Evolutionary conservation across 2,329 filamentous ascomycete species (phyloP), one percentile per base, ranked within the genome.

Genomic region (Penicillium sp.): DNA sequence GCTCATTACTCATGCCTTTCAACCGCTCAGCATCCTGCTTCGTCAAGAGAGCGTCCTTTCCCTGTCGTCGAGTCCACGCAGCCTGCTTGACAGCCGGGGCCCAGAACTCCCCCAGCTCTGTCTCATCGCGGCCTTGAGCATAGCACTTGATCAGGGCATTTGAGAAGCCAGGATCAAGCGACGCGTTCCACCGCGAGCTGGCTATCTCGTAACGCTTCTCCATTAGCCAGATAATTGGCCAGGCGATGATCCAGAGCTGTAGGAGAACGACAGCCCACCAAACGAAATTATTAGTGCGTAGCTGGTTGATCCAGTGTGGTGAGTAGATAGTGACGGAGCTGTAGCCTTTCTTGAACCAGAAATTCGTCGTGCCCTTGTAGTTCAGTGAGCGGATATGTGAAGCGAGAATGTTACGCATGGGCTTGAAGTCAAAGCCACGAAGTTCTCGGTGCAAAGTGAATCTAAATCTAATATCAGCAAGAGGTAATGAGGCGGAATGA

Each of bases 201-300:
- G 66, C 64, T 2, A 72, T 53, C 16, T 70, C 67, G 42, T 74
- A 74, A 1, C 67, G 66, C 30, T 63, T 67, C 46, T 74, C 71
- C 28, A 73, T 51, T 1, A 73, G 46, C 56, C 66, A 66, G 36
- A 74, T 69, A 1, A 72, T 53, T 0, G 71, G 71, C 71, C 71
- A 74, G 6, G 69, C 62, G 43, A 74, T 56, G 43, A 73, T 64
- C 71, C 71, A 74, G 7, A 74, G 62, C 47, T 73, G 71, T 7
- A 71, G 57, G 31, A 74, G 58, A 9, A 74, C 64, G 27, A 66
- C 66, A 3, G 36, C 8, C 65, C 65, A 74, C 61, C 66, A 74
- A 7, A 71, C 57, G 30, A 59, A 65, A 6, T n/a, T 28, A 46
- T 70, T 71, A 6, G 63, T 61, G n/a, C 71, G 69, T 1, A 70